Conservation (phyloP, 805 yeast species). For the Yarrowia phangngaensis region DNA sequence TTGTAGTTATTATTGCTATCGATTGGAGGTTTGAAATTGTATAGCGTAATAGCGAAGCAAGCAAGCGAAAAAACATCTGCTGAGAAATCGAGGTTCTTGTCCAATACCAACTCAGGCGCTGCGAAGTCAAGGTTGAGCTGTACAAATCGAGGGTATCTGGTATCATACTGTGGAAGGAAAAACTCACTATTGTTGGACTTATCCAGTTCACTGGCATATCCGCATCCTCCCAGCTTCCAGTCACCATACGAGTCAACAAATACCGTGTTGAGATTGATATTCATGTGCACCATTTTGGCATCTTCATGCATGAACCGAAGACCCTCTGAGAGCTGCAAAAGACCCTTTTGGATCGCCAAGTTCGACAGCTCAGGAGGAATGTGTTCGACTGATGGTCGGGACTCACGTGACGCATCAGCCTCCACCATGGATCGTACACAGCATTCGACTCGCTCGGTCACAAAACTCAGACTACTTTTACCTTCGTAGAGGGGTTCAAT, state of each 20-base stretch:
- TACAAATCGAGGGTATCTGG: conserved; percentile 68
- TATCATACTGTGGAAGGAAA: conserved; percentile 66
- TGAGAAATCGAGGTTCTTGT: conserved; percentile 56
- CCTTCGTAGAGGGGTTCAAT: conserved; percentile 90
- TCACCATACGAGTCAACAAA: conserved; percentile 75
- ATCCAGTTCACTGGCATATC: conserved; percentile 44
- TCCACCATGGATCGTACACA: conserved; percentile 48
- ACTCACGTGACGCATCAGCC: conserved; percentile 34
- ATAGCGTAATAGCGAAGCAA: conserved; percentile 65
- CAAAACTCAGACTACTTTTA: conserved; percentile 71
- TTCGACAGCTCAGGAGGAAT: conserved; percentile 56
- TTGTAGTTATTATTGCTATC: conserved; percentile 52
- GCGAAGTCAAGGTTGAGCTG: conserved; percentile 67
- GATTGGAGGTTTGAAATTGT: conserved; percentile 49
- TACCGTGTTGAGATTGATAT: conserved; percentile 72
- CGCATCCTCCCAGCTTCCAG: conserved; percentile 88
- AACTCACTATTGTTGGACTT: conserved; percentile 54
- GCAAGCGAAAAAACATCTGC: conserved; percentile 87
- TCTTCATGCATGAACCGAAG: conserved; percentile 76
- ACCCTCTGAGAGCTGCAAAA: conserved; percentile 72
- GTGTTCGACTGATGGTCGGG: conserved; percentile 29
- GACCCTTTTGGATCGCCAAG: conserved; percentile 71
- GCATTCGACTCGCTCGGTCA: conserved; percentile 69
- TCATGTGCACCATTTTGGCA: conserved; percentile 70
- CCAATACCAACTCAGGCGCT: conserved; percentile 80